Evolutionary conservation across 192 early-diverging fungal genomes (phyloP).

Genomic region (Endogone sp.): DNA sequence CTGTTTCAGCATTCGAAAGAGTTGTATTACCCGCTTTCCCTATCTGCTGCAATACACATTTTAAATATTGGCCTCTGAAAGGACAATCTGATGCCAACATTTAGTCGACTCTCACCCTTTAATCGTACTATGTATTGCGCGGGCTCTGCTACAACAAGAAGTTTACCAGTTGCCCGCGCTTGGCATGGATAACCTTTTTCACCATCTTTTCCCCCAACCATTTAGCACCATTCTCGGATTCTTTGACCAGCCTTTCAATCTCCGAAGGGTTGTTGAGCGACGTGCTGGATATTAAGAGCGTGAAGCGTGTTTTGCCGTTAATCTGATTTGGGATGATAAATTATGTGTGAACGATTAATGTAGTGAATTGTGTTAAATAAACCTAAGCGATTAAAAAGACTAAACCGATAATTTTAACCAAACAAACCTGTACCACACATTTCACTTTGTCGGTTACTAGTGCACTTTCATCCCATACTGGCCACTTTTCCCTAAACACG

Average conservation of each 20-base stretch:
- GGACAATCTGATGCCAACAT: too few relatives aligned
- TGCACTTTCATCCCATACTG: slow-evolving; percentile 43
- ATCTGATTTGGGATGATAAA: slow-evolving; percentile 37
- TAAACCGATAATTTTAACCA: background rate
- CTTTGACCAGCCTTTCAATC: slow-evolving; percentile 39
- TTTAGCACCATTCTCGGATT: slow-evolving; percentile 39
- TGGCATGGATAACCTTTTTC: slow-evolving; percentile 63
- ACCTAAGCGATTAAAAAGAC: slow-evolving; percentile 11
- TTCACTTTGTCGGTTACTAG: slow-evolving; percentile 46
- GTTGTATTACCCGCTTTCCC: too few relatives aligned
- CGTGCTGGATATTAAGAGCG: slow-evolving; percentile 39
- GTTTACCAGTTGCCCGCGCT: slow-evolving; percentile 72
- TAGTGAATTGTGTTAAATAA: slow-evolving; percentile 10
- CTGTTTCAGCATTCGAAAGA: too few relatives aligned
- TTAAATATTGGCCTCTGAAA: too few relatives aligned
- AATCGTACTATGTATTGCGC: too few relatives aligned
- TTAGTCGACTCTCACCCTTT: too few relatives aligned
- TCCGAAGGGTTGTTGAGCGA: slow-evolving; percentile 26
- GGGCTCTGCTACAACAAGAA: too few relatives aligned
- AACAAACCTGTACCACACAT: slow-evolving; percentile 41
- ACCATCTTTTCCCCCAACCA: slow-evolving; percentile 51
- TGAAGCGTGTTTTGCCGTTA: slow-evolving; percentile 77
- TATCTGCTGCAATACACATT: too few relatives aligned
- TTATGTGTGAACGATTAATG: background rate
- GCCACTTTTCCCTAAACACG: slow-evolving; percentile 59